Evolutionary conservation across 805 yeast genomes (phyloP).

Genomic region (Saturnispora bothae): DNA sequence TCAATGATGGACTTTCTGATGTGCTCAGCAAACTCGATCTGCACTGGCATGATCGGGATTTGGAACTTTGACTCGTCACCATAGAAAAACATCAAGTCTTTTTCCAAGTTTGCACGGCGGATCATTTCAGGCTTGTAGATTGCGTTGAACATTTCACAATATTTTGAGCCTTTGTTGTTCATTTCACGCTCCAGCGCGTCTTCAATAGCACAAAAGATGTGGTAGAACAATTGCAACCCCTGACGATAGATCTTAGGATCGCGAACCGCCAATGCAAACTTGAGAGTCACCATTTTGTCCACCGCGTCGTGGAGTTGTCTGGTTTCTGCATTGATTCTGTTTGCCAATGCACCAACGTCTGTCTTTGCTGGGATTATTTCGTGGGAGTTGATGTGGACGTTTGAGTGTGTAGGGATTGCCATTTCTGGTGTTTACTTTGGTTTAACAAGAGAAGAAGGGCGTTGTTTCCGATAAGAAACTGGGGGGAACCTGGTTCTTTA

Average conservation of each 20-base stretch:
- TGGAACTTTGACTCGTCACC: slow-evolving; percentile 45
- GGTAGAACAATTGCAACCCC: slow-evolving; percentile 66
- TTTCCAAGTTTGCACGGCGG: slow-evolving; percentile 43
- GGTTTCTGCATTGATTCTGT: slow-evolving; percentile 68
- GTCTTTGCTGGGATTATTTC: slow-evolving; percentile 66
- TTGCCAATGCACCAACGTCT: slow-evolving; percentile 77
- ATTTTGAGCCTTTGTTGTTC: slow-evolving; percentile 24
- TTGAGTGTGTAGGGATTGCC: too few relatives aligned
- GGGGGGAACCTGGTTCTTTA: too few relatives aligned
- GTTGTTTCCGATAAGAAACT: too few relatives aligned
- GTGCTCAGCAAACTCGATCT: slow-evolving; percentile 52
- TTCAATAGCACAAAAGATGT: slow-evolving; percentile 58
- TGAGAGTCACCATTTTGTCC: slow-evolving; percentile 56
- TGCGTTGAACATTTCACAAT: slow-evolving; percentile 39
- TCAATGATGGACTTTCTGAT: slow-evolving; percentile 42
- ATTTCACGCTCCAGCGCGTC: slow-evolving; percentile 38
- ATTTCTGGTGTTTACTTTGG: neutral
- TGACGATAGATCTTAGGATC: slow-evolving; percentile 72
- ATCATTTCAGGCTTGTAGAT: slow-evolving; percentile 67
- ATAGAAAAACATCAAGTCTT: slow-evolving; percentile 62
- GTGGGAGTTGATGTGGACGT: slow-evolving; percentile 19
- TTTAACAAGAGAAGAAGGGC: neutral
- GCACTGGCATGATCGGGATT: slow-evolving; percentile 47
- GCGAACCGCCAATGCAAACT: slow-evolving; percentile 64
- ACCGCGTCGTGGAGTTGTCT: slow-evolving; percentile 56